Evolutionary conservation across 768 basidiomycete species (phyloP), one percentile per base, ranked within the genome.

Genomic region (Scleroderma bovista): DNA sequence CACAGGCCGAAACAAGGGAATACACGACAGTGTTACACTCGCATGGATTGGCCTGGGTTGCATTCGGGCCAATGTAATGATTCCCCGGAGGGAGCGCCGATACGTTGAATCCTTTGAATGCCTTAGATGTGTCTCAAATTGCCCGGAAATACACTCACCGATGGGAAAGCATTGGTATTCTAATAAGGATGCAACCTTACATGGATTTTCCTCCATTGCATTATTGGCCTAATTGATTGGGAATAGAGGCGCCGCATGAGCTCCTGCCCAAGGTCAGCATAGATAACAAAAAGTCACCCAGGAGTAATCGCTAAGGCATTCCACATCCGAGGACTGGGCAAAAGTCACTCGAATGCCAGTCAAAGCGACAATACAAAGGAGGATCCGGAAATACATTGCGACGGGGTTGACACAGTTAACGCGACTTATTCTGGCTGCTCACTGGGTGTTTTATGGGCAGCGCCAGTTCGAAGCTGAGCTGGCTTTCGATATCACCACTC

Each of bases 11-110:
- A 29, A 66, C 56, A 8, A 71, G 57, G 10, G 63, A 64, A 51
- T 69, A 71, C 12, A 68, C 58, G n/a, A 64, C 63, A 12, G 57
- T 57, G 20, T 63, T 67, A 52, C 69, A 71, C 33, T 61, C 52
- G 54, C 69, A 69, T 13, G 19, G 6, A 46, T 72, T 67, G 17
- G 71, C 69, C 19, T 64, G 33, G 0, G 50, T 44, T n/a, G 56
- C 46, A 2, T 50, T 51, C 6, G 80, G 79, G 1, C 73, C 74
- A 13, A 63, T 48, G 56, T 81, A 81, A 51, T 75, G 37, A 19
- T 46, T 46, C 29, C 46, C 57, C 69, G 13, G 57, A 23, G 29
- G 40, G 24, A 57, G 49, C 13, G 50, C 46, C 31, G 24, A 51
- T 8, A 56, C 23, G 24, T 17, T 33, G 33, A 23, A 55, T 33